Base-by-base conservation (phyloP, 2,329 filamentous ascomycete genomes). In the Arthrobotrys megalospora region DNA sequence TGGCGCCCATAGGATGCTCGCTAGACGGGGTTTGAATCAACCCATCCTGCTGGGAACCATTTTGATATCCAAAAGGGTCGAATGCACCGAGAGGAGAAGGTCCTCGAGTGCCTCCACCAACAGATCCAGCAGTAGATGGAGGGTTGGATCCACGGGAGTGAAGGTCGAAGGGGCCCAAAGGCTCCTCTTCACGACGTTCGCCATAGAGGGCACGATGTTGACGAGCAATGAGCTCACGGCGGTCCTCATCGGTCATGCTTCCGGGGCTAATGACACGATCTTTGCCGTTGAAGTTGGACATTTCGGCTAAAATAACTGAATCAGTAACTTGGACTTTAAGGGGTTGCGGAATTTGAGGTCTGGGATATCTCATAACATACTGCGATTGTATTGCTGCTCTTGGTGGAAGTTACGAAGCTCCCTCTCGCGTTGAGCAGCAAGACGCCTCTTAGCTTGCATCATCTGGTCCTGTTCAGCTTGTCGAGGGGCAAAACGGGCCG, bases 371-470 rank as follows among this genome's bases (percentile, higher is more conserved):
- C 16, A n/a, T 58, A 19, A 76, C 92, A 90, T 93, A 98, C 96
- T 97, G 93, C 95, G 91, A 89, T 98, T 97, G 87, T 97, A 98
- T 90, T 99, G 96, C 90, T 99, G 96, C 90, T 99, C 96, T 87
- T 97, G 96, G 87, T 99, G 96, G 87, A 98, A 97, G 87, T 98
- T 99, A 86, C 96, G 93, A 86, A 99, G 91, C 88, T 99, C 96
- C 86, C 95, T 93, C 89, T 99, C 96, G 86, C 96, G 93, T 87
- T 98, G 96, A 85, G 96, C 96, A 84, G 96, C 96, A 93, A 98
- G 96, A 88, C 95, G 92, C 88, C 96, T 93, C 90, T 98, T 98
- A 83, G 94, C 94, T 90, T 98, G 96, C 89, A 97, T 93, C 90
- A 97, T 93, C 87, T 97, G 94, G 87, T 98, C 96, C 85, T 94